These are phyloP conservation scores for Geranomyces variabilis DNA, from an alignment of 192 early-diverging fungal genomes.

Conservation along the genomic window DNA sequence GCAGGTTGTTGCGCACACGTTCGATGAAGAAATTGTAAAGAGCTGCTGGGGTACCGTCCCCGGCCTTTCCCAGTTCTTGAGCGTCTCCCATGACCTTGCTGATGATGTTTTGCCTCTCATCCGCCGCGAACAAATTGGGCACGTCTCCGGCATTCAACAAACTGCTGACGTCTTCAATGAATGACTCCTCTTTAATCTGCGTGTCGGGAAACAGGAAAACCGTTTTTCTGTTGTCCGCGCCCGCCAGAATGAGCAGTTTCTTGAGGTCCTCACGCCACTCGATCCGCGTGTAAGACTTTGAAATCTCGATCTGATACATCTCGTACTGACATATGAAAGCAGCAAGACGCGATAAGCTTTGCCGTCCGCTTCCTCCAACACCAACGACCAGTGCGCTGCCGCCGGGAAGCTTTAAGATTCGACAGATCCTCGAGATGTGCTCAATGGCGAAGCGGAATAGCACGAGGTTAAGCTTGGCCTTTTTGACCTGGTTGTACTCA, in stretches of 20 bases:
- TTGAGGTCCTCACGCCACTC: conserved; percentile 69
- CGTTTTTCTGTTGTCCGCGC: conserved; percentile 58
- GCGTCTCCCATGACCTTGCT: conserved; percentile 54
- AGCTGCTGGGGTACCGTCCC: conserved; percentile 55
- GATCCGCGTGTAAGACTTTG: conserved; percentile 56
- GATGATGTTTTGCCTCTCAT: conserved; percentile 62
- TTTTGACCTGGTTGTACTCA: conserved; percentile 67
- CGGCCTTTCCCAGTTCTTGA: conserved; percentile 54
- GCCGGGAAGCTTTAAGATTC: conserved; percentile 62
- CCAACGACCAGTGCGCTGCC: conserved; percentile 67
- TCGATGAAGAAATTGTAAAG: conserved; percentile 69
- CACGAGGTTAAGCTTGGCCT: conserved; percentile 62
- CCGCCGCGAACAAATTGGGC: conserved; percentile 61
- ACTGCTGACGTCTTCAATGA: conserved; percentile 64
- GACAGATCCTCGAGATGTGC: conserved; percentile 61
- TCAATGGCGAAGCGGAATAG: conserved; percentile 69
- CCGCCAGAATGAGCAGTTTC: conserved; percentile 56
- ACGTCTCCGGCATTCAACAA: conserved; percentile 64
- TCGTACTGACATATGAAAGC: conserved; percentile 64
- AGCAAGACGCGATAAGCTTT: conserved; percentile 56
- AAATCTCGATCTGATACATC: conserved; percentile 66
- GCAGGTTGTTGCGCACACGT: conserved; percentile 58
- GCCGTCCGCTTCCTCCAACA: conserved; percentile 64
- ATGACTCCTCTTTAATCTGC: conserved; percentile 67
- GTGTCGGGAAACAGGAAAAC: conserved; percentile 68